Base-by-base conservation (phyloP, 805 yeast species). In the Saturnispora diversa region DNA sequence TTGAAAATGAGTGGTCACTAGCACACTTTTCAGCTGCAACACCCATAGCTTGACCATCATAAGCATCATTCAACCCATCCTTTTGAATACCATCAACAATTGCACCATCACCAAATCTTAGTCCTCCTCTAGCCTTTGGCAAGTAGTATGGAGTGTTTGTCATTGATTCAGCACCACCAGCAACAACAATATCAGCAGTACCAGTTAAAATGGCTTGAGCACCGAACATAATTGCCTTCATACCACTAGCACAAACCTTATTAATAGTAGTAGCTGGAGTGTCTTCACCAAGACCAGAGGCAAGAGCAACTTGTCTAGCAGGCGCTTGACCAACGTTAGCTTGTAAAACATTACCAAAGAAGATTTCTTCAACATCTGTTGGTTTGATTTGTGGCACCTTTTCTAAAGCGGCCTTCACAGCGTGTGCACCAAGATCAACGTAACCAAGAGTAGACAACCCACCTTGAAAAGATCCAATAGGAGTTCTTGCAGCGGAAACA, bases 101-200 rank as follows among this genome's bases (percentile, higher is more conserved):
- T 17, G 69, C 51, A 39, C 78, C 64, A 49, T 84, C 90, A 54
- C 99, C 98, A 57, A 77, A 92, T 69, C 90, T 83, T 53, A 86
- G 79, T 52, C 97, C 97, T 34, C 69, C 56, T 68, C 99, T 83
- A 31, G 92, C 87, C 43, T 77, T 59, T 44, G 95, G 92, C 42
- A 85, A 58, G 61, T 90, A 90, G 72, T 88, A 90, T 40, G 98
- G 98, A 26, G 88, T 76, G 60, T 92, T 90, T 45, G 95, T 71
- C 98, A 92, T 90, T 44, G 95, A 82, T 68, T 92, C 98, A 52
- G 95, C 92, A 59, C 98, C 98, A 52, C 97, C 98, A 25, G 92
- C 94, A 50, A 92, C 83, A 34, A 92, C 92, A 45, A 92, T 80
- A 56, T 88, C 96, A 42, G 95, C 94, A 48, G 73, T 70, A 40